These are phyloP conservation scores for Monotropa hypopitys DNA, from an alignment of 179 eudicot species.

Conservation along the genomic window DNA sequence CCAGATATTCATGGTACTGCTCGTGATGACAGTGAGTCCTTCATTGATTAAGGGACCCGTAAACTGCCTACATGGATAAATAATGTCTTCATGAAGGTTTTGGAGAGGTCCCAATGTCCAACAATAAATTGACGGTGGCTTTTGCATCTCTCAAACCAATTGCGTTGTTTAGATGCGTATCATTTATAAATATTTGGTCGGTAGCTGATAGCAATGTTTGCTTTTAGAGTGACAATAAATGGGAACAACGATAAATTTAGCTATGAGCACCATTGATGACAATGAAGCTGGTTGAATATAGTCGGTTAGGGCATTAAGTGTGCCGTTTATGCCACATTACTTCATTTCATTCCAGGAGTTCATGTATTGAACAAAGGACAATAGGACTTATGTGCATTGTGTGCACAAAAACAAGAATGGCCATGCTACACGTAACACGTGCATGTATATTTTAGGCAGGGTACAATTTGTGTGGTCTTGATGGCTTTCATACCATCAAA, in stretches of 20 bases:
- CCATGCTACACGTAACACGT: too few relatives aligned
- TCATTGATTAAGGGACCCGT: background rate
- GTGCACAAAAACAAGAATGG: too few relatives aligned
- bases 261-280: background rate
- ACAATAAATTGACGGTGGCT: background rate
- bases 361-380: too few relatives aligned
- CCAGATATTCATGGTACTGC: slow-evolving; percentile 11
- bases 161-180: background rate
- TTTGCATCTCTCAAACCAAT: background rate
- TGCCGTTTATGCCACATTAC: background rate
- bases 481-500: too few relatives aligned
- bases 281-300: background rate
- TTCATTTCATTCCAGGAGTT: background rate
- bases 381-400: too few relatives aligned
- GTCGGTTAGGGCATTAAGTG: background rate
- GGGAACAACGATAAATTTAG: background rate
- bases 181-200: background rate
- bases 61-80: background rate
- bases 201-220: background rate
- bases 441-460: too few relatives aligned
- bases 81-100: background rate
- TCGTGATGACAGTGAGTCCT: background rate
- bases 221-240: background rate
- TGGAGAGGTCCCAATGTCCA: background rate
- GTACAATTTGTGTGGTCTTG: too few relatives aligned